A percentile compares a stretch with the other conserved stretches of the same genome.
These are phyloP conservation scores for Viola pubescens DNA, from an alignment of 441 rosid species.

Conservation along the genomic window DNA sequence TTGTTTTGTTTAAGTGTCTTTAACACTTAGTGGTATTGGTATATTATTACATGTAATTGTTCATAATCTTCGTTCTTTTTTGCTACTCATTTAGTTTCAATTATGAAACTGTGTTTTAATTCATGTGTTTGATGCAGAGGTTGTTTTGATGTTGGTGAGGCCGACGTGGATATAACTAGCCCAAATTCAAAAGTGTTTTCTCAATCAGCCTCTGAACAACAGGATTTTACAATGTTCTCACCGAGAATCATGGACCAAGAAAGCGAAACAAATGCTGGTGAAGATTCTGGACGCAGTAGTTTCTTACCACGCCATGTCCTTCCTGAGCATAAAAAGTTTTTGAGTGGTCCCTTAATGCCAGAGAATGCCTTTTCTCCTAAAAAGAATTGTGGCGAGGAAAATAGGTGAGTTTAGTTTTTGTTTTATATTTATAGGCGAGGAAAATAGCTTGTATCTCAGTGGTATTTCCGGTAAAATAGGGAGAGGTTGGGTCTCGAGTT, in stretches of 20 bases:
- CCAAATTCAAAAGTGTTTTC: constrained; percentile 44
- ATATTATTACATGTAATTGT: too few relatives aligned
- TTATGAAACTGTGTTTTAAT: constrained; percentile 2
- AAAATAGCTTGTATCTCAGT: too few relatives aligned
- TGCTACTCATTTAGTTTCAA: constrained; percentile 2
- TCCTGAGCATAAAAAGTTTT: constrained; percentile 44
- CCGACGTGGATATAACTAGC: constrained; percentile 50
- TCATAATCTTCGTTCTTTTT: background rate
- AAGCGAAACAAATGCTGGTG: constrained; percentile 38
- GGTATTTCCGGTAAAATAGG: too few relatives aligned
- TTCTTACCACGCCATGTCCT: constrained; percentile 34
- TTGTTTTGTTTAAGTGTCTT: too few relatives aligned
- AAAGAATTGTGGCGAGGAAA: constrained; percentile 47
- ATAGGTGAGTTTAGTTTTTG: constrained; percentile 43
- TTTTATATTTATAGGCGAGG: constrained; percentile 6
- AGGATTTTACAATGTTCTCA: constrained; percentile 31
- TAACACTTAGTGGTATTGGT: too few relatives aligned
- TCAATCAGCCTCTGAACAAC: constrained; percentile 40
- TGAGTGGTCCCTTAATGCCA: constrained; percentile 61
- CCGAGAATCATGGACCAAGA: constrained; percentile 31
- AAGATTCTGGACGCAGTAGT: constrained; percentile 35
- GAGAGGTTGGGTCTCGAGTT: too few relatives aligned
- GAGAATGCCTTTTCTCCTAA: constrained; percentile 52
- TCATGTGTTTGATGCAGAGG: constrained; percentile 45
- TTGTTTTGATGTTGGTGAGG: constrained; percentile 81